A percentile compares a stretch with the other conserved stretches of the same genome.
Conservation (phyloP, 1,284 basidiomycete genomes). For the Coniophora puteana region DNA sequence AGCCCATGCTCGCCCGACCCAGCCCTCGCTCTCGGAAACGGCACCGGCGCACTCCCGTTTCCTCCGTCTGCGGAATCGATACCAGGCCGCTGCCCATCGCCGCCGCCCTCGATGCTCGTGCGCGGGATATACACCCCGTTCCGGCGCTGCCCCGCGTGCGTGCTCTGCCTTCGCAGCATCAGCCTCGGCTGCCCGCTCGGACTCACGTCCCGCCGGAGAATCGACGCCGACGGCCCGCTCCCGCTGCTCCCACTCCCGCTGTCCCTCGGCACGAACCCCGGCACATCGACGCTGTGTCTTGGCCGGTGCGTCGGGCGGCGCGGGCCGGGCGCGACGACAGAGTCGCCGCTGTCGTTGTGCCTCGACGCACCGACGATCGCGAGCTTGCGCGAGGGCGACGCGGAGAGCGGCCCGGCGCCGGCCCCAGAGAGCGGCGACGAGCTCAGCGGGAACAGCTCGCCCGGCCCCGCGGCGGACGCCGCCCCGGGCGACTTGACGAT, state of each 20-base stretch:
- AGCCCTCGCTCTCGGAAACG: constrained; percentile 54
- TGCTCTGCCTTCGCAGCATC: constrained; percentile 53
- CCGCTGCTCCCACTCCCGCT: too few species aligned
- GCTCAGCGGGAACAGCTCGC: too few species aligned
- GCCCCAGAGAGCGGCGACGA: too few species aligned
- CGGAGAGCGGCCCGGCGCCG: constrained; percentile 41
- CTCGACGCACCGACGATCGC: constrained; percentile 45
- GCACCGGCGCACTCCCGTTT: constrained; percentile 50
- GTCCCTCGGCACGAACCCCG: constrained; percentile 57
- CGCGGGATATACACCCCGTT: constrained; percentile 49
- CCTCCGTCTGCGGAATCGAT: too few species aligned
- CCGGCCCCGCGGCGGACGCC: too few species aligned
- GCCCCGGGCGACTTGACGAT: constrained; percentile 23
- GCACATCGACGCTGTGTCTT: constrained; percentile 51
- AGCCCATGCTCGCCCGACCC: constrained; percentile 45
- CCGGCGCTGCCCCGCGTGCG: constrained; percentile 42
- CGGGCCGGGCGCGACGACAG: constrained; percentile 39
- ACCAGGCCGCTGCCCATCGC: constrained; percentile 27
- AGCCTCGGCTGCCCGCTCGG: constrained; percentile 47
- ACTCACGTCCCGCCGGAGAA: constrained; percentile 51
- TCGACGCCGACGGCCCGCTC: too few species aligned
- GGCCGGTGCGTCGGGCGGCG: constrained; percentile 60
- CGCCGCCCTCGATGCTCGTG: constrained; percentile 25
- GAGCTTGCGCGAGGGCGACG: constrained; percentile 54
- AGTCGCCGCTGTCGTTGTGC: constrained; percentile 44